phyloP scores from a whole-genome alignment of 352 stramenopile species.

The Phytophthora litchii region DNA sequence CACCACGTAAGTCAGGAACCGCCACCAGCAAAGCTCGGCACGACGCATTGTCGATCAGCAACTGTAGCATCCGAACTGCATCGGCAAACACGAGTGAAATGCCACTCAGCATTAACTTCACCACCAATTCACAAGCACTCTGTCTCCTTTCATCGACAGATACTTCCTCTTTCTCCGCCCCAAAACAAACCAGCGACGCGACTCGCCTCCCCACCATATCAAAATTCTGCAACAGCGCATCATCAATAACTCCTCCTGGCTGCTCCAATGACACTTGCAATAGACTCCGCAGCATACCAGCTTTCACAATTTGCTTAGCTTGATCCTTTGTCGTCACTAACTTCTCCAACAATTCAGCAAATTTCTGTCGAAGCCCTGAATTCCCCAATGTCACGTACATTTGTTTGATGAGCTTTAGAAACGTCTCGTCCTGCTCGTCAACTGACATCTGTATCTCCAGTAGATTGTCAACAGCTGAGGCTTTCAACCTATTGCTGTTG shows the following conservation, averaged over 20 bases:
- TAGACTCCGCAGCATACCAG: conserved; percentile 45
- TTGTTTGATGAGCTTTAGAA: conserved; percentile 68
- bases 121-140: conserved; percentile 51
- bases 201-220: conserved; percentile 25
- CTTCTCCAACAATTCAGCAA: conserved; percentile 40
- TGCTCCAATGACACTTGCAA: conserved; percentile 54
- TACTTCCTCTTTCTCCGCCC: conserved; percentile 4
- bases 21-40: conserved; percentile 31
- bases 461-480: conserved; percentile 3
- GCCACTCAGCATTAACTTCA: conserved; percentile 61
- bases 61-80: conserved; percentile 60
- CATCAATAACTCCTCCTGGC: conserved; percentile 6
- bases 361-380: conserved; percentile 26
- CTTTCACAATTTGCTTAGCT: conserved; percentile 49
- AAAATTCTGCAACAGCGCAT: conserved; percentile 24
- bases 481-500: background rate
- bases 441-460: conserved; percentile 17
- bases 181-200: conserved; percentile 32
- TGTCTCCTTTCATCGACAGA: conserved; percentile 5
- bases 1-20: conserved; percentile 61
- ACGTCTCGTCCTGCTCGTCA: conserved; percentile 24
- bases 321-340: conserved; percentile 49
- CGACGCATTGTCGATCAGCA: conserved; percentile 50
- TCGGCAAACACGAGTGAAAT: conserved; percentile 64
- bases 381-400: conserved; percentile 71